Evolutionary conservation across 176 grass and related monocot species (phyloP), one percentile per base, ranked within the genome.

Genomic region (Bothriochloa decipiens): DNA sequence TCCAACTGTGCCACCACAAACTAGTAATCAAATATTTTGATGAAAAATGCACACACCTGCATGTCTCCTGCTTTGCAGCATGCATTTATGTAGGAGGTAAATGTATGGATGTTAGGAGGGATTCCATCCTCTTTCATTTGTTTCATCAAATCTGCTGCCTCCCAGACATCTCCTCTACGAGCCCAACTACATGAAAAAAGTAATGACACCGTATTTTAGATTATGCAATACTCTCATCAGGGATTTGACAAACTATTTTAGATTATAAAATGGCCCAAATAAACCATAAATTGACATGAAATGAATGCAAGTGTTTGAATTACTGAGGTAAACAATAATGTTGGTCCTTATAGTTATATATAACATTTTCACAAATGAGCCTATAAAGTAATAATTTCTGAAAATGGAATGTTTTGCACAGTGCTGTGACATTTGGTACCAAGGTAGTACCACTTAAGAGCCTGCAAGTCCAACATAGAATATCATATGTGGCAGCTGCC

Each of bases 101-200:
- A 99, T 72, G 93, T 94, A 92, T 96, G 93, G 75, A 99, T 96
- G 86, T 96, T 94, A 79, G 93, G 93, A 65, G 77, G 50, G 82
- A 96, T 90, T 57, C 93, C 93, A 80, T 99, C 96, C 68, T 94
- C 74, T 88, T 99, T 96, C 97, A 96, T 99, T 68, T 96, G 91
- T 72, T 96, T 92, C 88, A 99, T 89, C 43, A 99, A 88, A 89
- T 99, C 97, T 16, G 77, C 75, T 50, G 96, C 91, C 87, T 99
- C 96, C 96, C 96, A 99, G 83, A 99, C 96, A 90, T 99, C 96
- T 32, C 96, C 93, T 86, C 96, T 99, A 70, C 88, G 81, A 66
- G 96, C 96, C 96, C 96, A 99, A 83, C 96, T 99, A 78, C 77
- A 92, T 18, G 72, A 81, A 72, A 58, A 81, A 60, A 73, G 46